Evolutionary conservation across 2,329 filamentous ascomycete genomes (phyloP), one percentile per base, ranked within the genome.

Genomic region (Aspergillus sp.): DNA sequence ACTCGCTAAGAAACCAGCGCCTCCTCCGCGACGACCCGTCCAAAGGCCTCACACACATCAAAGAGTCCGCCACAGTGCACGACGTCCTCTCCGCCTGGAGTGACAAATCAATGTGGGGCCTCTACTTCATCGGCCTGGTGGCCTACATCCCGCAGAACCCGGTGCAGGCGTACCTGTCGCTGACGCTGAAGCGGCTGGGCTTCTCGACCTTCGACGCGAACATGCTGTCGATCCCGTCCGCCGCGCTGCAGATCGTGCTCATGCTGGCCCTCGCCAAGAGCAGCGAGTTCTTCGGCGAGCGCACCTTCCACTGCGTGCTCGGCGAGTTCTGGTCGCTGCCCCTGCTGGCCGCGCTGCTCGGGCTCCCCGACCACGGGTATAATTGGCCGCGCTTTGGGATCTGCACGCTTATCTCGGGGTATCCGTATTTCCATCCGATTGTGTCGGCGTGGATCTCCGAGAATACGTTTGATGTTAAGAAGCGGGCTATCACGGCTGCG

Each of bases 381-480:
- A 74, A 79, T 41, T 83, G 81, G 80, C 67, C 66, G 0, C 71
- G 79, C 1, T 83, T 76, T 64, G 64, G 73, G 0, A 65, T 82
- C 19, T 72, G 76, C 11, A 81, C 78, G 0, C 62, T 83, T 47
- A 77, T 81, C 47, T 75, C 75, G 0, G 78, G 79, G 2, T 80
- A 80, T 52, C 80, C 80, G 0, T 82, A 82, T 58, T 81, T 81
- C 53, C 79, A 82, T 54, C 78, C 79, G 9, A 75, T 82, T 36
- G 60, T 68, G 11, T 62, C 60, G 29, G 55, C 59, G 3, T 62
- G 64, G 64, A 60, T 68, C 23, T 61, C 66, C 14, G 56, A 64
- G 54, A 63, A 71, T 50, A 57, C 61, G 0, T 66, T 66, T 21
- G 64, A 66, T 29, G 65, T 67, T 3, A 63, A 65, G 49, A 64